Conservation (phyloP, 495 filamentous ascomycete genomes). For the Cetradonia linearis region DNA sequence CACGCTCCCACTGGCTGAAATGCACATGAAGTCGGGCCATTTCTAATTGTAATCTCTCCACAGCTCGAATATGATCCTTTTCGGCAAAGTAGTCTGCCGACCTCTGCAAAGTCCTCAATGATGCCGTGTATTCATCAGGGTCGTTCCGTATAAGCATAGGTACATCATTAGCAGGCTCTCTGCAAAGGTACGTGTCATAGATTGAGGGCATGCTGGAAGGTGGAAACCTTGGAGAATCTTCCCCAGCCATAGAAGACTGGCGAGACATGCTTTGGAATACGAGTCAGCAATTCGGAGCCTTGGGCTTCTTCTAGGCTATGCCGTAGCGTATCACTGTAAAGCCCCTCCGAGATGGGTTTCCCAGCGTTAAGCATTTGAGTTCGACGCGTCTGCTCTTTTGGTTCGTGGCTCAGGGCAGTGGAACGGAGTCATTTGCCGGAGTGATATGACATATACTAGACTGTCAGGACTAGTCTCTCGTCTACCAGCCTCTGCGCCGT, state of each 20-base stretch:
- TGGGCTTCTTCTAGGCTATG: neutral
- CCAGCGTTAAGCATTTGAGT: neutral
- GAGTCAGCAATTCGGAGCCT: neutral
- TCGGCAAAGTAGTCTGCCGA: conserved; percentile 56
- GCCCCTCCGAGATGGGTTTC: neutral
- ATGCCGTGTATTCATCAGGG: conserved; percentile 21
- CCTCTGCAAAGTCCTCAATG: conserved; percentile 39
- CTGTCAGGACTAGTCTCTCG: neutral
- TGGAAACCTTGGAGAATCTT: neutral
- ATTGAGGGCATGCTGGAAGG: conserved; percentile 13
- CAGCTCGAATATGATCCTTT: conserved; percentile 51
- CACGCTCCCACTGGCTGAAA: conserved; percentile 51
- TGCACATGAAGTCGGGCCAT: conserved; percentile 58
- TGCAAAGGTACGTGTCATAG: conserved; percentile 22
- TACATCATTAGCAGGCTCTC: conserved; percentile 20
- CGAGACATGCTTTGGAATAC: neutral
- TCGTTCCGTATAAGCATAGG: conserved; percentile 21
- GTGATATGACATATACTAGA: too few relatives aligned
- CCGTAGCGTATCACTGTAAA: neutral
- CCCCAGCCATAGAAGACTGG: neutral
- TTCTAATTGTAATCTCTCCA: conserved; percentile 59
- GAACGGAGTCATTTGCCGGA: neutral
- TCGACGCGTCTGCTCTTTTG: neutral
- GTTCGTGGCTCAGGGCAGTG: neutral
- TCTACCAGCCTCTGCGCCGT: too few relatives aligned